Conservation (phyloP, 768 basidiomycete species). For the Macrolepiota fuliginosa region DNA sequence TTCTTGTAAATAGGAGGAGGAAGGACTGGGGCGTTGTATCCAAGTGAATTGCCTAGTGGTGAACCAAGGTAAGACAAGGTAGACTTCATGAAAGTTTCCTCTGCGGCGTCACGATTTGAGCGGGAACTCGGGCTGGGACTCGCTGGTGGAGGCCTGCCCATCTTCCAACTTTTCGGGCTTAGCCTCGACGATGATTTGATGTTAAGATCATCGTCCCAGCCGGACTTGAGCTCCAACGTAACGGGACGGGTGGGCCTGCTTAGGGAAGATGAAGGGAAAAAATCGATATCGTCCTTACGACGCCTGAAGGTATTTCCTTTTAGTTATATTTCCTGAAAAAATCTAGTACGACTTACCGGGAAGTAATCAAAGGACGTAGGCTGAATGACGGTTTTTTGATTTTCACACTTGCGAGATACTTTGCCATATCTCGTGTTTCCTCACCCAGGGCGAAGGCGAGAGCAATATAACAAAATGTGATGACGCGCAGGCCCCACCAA, state of each 20-base stretch:
- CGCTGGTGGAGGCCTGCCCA: conserved; percentile 16
- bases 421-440: conserved; percentile 32
- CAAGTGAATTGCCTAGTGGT: conserved; percentile 40
- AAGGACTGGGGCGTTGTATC: conserved; percentile 28
- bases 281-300: background rate
- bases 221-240: conserved; percentile 40
- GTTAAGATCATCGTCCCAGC: conserved; percentile 49
- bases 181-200: conserved; percentile 26
- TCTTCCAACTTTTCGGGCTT: conserved; percentile 14
- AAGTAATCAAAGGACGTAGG: background rate
- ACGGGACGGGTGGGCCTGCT: conserved; percentile 24
- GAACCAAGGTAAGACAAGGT: conserved; percentile 45
- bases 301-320: background rate
- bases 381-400: background rate
- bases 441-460: conserved; percentile 36
- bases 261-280: conserved; percentile 19
- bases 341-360: background rate
- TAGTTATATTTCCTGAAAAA: too few relatives aligned
- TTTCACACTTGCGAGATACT: conserved; percentile 26
- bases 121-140: conserved; percentile 25
- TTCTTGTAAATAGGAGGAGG: conserved; percentile 19
- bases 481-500: conserved; percentile 40
- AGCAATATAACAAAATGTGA: conserved; percentile 37
- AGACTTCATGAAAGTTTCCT: conserved; percentile 42
- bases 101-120: conserved; percentile 19